phyloP scores from a whole-genome alignment of 352 stramenopile species.

The Thalassiosira mediterranea region DNA sequence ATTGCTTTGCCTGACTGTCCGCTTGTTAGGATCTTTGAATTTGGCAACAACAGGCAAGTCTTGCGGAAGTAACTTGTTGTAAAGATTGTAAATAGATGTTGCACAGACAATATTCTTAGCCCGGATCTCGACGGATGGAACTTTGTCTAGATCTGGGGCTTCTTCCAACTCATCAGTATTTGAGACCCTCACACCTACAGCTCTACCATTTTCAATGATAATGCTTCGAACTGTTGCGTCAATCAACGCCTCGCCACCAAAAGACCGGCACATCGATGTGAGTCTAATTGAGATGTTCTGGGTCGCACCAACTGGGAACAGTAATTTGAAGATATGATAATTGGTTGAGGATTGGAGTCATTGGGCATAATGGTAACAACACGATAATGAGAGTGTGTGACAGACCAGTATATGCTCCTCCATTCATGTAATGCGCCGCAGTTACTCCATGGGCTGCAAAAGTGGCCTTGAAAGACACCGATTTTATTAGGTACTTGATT shows the following conservation, averaged over 20 bases:
- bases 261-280: constrained; percentile 29
- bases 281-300: constrained; percentile 47
- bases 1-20: constrained; percentile 42
- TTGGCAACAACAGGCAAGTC: constrained; percentile 42
- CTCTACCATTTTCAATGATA: constrained; percentile 45
- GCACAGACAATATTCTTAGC: constrained; percentile 57
- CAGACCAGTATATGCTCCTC: constrained; percentile 48
- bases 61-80: constrained; percentile 48
- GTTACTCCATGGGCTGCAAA: constrained; percentile 55
- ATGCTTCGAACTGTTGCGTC: constrained; percentile 48
- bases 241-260: constrained; percentile 45
- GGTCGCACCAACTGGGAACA: constrained; percentile 43
- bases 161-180: constrained; percentile 43
- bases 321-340: too few species aligned
- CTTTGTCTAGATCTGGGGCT: constrained; percentile 15
- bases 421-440: constrained; percentile 51
- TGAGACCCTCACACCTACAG: constrained; percentile 40
- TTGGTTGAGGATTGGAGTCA: too few species aligned
- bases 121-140: constrained; percentile 38
- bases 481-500: too few species aligned
- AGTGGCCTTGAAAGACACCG: too few species aligned
- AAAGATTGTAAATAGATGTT: constrained; percentile 55
- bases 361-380: too few species aligned
- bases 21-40: constrained; percentile 46
- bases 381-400: too few species aligned